Evolutionary conservation across 768 basidiomycete species (phyloP), one percentile per base, ranked within the genome.

Genomic region (Cystobasidium ongulense): DNA sequence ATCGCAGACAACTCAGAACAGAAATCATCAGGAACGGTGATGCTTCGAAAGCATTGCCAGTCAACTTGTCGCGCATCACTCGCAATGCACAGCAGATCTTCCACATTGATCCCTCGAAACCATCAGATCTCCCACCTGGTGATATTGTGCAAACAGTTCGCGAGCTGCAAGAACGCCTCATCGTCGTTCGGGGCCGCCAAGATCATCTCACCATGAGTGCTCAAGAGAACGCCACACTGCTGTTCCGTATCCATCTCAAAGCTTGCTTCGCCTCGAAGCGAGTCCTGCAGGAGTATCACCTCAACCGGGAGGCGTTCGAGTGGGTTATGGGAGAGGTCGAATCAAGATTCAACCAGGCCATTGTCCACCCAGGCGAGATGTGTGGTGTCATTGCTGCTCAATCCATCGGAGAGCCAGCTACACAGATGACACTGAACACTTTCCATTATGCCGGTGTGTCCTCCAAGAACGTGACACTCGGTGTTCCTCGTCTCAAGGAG

Each of bases 401-500:
- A 83, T 98, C 96, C 0, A 99, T 98, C 76, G 96, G 96, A 81
- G 96, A 98, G 84, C 96, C 96, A 0, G 96, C 96, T 2, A 99
- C 96, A 0, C 96, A 99, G 83, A 98, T 99, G 96, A 98, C 96
- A 5, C 82, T 99, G 73, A 99, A 99, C 82, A 98, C 95, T 0
- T 99, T 98, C 90, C 96, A 99, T 82, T 98, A 97, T 81, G 96
- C 96, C 75, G 96, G 96, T 88, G 96, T 99, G 29, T 95, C 96
- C n/a, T 92, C 90, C 80, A 98, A 98, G 84, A 97, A 96, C 82
- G 96, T 99, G 63, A 99, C 96, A 0, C 91, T 98, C 74, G 96
- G 96, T 88, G 96, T 99, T 1, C 96, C 96, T 1, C 94, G 96
- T 82, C 82, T 99, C 76, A 98, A 98, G 84, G 96, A 98, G 82